phyloP scores from a whole-genome alignment of 257 asterid genomes.

The Linaria vulgaris region DNA sequence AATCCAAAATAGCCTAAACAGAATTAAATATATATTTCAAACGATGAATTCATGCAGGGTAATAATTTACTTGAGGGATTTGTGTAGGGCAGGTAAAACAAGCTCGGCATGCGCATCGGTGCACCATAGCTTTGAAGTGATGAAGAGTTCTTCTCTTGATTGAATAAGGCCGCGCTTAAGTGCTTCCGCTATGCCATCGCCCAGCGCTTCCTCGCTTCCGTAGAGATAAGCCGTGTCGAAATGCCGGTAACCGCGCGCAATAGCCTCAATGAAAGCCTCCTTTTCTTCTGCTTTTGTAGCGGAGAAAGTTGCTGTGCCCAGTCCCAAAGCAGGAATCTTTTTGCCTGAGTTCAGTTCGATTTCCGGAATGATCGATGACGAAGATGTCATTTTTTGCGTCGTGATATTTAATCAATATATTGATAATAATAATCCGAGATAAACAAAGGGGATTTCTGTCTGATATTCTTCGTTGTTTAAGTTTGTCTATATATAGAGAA shows the following conservation, averaged over 20 bases:
- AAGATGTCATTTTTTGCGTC: too few species aligned
- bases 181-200: slow-evolving; percentile 49
- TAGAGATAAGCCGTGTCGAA: slow-evolving; percentile 54
- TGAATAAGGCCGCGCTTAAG: slow-evolving; percentile 28
- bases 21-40: too few species aligned
- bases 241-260: slow-evolving; percentile 48
- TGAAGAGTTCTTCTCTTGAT: slow-evolving; percentile 41
- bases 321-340: slow-evolving; percentile 40
- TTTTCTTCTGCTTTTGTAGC: slow-evolving; percentile 28
- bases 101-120: slow-evolving; percentile 37
- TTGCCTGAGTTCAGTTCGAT: slow-evolving; percentile 29
- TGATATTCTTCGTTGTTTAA: too few species aligned
- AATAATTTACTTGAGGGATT: slow-evolving; percentile 35
- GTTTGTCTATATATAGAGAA: too few species aligned
- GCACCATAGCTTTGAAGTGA: slow-evolving; percentile 41
- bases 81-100: slow-evolving; percentile 37
- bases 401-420: too few species aligned
- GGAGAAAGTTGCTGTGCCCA: slow-evolving; percentile 42
- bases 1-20: too few species aligned
- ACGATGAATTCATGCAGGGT: too few species aligned
- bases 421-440: too few species aligned
- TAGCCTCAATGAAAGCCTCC: slow-evolving; percentile 36
- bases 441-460: too few species aligned
- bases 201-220: slow-evolving; percentile 34
- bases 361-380: slow-evolving; percentile 23